Evolutionary conservation across 1,284 basidiomycete species (phyloP).

Genomic region (Acaromyces ingoldii): DNA sequence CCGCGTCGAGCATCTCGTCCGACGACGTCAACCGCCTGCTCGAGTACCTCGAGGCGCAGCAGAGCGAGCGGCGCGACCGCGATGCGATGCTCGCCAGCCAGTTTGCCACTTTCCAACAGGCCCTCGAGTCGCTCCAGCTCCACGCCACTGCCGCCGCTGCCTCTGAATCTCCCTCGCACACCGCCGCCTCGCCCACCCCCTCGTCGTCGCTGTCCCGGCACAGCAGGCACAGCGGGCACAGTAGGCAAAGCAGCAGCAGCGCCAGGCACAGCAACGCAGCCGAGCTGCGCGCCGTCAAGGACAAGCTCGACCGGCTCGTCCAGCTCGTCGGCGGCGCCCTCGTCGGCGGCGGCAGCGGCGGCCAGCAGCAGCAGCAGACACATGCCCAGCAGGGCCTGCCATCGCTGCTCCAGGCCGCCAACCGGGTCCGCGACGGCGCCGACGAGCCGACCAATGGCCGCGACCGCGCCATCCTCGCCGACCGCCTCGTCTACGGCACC

Average conservation of each 20-base stretch:
- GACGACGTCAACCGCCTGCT: slow-evolving; percentile 30
- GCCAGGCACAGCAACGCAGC: background rate
- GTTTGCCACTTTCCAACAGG: slow-evolving; percentile 27
- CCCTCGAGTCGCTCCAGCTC: background rate
- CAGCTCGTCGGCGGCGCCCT: slow-evolving; percentile 26
- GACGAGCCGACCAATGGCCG: background rate
- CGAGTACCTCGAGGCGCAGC: slow-evolving; percentile 31
- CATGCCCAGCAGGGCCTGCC: background rate
- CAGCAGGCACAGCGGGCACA: background rate
- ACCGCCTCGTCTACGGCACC: background rate
- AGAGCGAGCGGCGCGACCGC: slow-evolving; percentile 16
- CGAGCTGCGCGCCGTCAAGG: slow-evolving; percentile 33
- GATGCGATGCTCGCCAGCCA: slow-evolving; percentile 32
- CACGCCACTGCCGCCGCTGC: background rate
- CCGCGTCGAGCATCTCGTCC: background rate
- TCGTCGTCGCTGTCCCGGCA: too few species aligned
- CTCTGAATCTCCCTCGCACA: too few species aligned
- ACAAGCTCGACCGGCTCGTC: slow-evolving; percentile 32
- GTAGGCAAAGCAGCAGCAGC: background rate
- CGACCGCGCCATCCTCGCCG: slow-evolving; percentile 7
- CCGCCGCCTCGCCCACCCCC: too few species aligned
- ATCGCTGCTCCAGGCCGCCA: background rate
- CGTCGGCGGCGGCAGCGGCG: too few species aligned
- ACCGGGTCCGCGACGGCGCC: background rate
- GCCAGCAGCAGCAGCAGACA: slow-evolving; percentile 11